Evolutionary conservation across 306 rosid genomes (phyloP).

Genomic region (Crotalaria pallida): DNA sequence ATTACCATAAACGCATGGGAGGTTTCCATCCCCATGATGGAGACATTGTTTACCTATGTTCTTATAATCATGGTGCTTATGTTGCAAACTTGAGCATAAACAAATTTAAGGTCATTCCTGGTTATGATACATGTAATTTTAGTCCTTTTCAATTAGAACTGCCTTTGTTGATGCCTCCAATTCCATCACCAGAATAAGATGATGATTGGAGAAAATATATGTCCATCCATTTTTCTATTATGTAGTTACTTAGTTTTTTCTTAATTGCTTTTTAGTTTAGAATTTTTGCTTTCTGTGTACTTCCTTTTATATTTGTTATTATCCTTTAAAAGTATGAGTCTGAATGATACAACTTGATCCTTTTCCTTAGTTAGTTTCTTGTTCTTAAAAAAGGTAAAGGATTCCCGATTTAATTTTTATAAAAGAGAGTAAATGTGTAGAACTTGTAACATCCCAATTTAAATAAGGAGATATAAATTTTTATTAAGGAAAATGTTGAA

Average conservation of each 20-base stretch:
- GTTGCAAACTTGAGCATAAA: slow-evolving; percentile 1
- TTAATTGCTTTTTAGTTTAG: neutral
- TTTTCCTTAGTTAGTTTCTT: no score
- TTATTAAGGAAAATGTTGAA: no score
- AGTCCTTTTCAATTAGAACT: slow-evolving; percentile 18
- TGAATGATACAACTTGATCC: neutral
- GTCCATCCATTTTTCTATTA: neutral
- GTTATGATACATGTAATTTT: slow-evolving; percentile 15
- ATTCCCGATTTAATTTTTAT: neutral
- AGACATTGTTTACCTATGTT: slow-evolving; percentile 21
- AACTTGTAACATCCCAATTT: no score
- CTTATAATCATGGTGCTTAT: slow-evolving; percentile 16
- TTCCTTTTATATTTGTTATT: neutral
- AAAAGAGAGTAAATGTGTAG: neutral
- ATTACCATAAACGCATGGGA: slow-evolving; percentile 13
- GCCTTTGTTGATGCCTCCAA: neutral
- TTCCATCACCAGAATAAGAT: neutral
- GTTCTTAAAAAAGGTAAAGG: no score
- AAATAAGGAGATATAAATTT: no score
- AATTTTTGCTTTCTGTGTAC: neutral
- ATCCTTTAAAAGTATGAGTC: neutral
- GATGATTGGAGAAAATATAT: neutral
- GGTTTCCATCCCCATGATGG: slow-evolving; percentile 28
- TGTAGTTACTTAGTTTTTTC: no score
- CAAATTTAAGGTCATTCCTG: neutral